Base-by-base conservation (phyloP, 2,329 filamentous ascomycete genomes). In the Fusarium sublunatum region DNA sequence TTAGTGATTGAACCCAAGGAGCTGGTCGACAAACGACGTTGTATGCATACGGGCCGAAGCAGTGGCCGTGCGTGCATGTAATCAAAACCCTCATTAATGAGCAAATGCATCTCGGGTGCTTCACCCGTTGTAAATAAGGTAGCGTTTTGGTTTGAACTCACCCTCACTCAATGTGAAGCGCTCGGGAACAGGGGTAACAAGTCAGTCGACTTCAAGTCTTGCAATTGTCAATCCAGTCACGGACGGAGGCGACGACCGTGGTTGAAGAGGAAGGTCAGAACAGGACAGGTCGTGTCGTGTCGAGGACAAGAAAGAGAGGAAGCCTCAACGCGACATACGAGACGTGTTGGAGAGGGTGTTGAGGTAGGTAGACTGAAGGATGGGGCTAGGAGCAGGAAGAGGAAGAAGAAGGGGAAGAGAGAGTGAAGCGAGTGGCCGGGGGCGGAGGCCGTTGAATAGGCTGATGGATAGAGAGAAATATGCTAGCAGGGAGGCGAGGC, bases 401-500 rank as follows among this genome's bases (percentile, higher is more conserved):
- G 34, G 34, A 45, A 28, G 40, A 58, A 54, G 43, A 58, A 56
- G 55, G 48, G 54, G 51, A 51, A 62, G 64, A 53, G 6, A 12
- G 47, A 59, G 46, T 29, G 41, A 48, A 60, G 55, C 35, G 48
- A 48, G 39, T 42, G 51, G 63, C 59, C 54, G 59, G 67, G 67
- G 67, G 62, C 43, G 58, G 59, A 70, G 54, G 65, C 62, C 66
- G 65, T 70, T 68, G 67, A 70, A 70, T 65, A 70, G 60, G 65
- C 45, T 65, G 51, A 58, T 38, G 35, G 42, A 50, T 51, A 48
- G 39, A 61, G 58, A 42, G 50, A 45, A 55, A 43, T 55, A 64
- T 40, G 61, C 61, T 62, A 65, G 38, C 61, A 64, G 43, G 61
- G 61, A 44, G 38, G 26, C 31, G 55, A 28, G 53, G 39, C 54